Percentiles rank a stretch among this genome's conserved stretches.
These are phyloP conservation scores for Bromus sterilis DNA, from an alignment of 176 grass and related monocot genomes.

Conservation along the genomic window DNA sequence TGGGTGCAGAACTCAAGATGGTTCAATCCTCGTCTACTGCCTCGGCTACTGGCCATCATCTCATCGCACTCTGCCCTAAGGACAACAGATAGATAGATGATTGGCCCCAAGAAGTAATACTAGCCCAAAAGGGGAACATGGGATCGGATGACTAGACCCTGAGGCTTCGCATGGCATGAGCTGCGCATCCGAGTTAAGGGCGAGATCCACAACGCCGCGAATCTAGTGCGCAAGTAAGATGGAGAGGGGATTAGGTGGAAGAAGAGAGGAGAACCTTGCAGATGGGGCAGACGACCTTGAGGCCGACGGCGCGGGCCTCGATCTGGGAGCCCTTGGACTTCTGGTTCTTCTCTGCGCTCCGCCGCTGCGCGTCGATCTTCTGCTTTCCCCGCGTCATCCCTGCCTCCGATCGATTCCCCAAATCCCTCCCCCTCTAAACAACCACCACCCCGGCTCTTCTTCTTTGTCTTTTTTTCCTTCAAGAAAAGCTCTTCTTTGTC, in stretches of 20 bases:
- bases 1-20: neutral
- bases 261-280: constrained; percentile 64
- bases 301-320: constrained; percentile 83
- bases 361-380: constrained; percentile 94
- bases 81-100: neutral
- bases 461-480: too few species aligned
- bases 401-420: neutral
- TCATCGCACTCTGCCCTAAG: neutral
- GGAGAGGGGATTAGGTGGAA: neutral
- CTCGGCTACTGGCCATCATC: neutral
- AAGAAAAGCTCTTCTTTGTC: too few species aligned
- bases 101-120: neutral
- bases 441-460: neutral
- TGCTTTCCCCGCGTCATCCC: constrained; percentile 93
- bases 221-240: neutral
- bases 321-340: constrained; percentile 89
- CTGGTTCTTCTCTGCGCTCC: constrained; percentile 86
- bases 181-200: neutral
- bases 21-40: neutral
- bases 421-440: neutral
- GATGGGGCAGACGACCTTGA: constrained; percentile 86
- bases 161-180: neutral
- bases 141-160: neutral
- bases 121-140: neutral
- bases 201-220: neutral